Evolutionary conservation across 768 basidiomycete genomes (phyloP), one percentile per base, ranked within the genome.

Genomic region (Russula olivacea): DNA sequence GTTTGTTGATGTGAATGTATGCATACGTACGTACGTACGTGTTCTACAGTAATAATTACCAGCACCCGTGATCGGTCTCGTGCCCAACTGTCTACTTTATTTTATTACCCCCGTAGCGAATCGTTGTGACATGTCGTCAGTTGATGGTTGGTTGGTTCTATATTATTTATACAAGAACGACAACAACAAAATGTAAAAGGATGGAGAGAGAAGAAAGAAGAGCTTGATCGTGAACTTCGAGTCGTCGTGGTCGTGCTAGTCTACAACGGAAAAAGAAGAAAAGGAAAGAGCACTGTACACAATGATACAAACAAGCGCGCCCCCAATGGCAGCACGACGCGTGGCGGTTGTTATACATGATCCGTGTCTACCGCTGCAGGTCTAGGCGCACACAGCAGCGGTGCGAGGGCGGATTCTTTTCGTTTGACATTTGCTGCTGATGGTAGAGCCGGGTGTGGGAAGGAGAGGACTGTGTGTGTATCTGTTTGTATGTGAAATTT

Each of bases 331-430:
- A 41, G 12, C 52, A 60, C 41, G 59, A 60, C 23, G 52, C 19
- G 43, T 34, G 41, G 43, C 1, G 14, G 23, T 49, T 49, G 32
- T 60, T 60, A 60, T 60, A 60, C 59, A 60, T 60, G 41, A 60
- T 63, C 61, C 61, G 50, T 63, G 30, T 36, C 51, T 21, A 30
- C 48, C 55, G 50, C 56, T 52, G 32, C 25, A n/a, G 48, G 32
- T n/a, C 50, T 40, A 59, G 36, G 17, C 50, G 38, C 38, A 40
- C 36, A 30, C 58, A 60, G 34, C 50, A 8, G 6, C 45, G 61
- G 61, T 28, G 55, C 25, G 25, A 62, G 50, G 40, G 51, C 61
- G 61, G 61, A n/a, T 52, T 51, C 21, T 23, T 58, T 56, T 52
- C 21, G 34, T 34, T 53, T 52, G 48, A 25, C 25, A 23, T 43